Percentiles rank a stretch among this genome's conserved stretches.
These are phyloP conservation scores for Lepidopterella palustris DNA, from an alignment of 495 filamentous ascomycete genomes.

Conservation along the genomic window DNA sequence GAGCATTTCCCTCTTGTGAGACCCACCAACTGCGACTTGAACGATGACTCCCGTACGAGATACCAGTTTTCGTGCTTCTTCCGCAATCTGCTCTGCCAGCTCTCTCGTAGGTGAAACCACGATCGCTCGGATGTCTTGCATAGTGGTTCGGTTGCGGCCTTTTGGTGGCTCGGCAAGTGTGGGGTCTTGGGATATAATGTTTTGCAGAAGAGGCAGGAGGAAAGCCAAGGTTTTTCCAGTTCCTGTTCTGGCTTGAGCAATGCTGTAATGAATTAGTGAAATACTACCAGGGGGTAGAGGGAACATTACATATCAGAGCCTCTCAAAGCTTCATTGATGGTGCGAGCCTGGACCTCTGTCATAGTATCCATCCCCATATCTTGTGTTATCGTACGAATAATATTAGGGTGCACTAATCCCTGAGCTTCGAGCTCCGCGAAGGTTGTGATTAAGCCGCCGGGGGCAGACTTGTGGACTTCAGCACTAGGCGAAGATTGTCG, in stretches of 20 bases:
- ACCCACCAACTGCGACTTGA: constrained; percentile 86
- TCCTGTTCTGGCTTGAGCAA: constrained; percentile 44
- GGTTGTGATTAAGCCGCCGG: constrained; percentile 44
- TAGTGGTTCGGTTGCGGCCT: constrained; percentile 33
- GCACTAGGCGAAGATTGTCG: neutral
- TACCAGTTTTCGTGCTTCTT: constrained; percentile 69
- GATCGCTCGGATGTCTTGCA: constrained; percentile 74
- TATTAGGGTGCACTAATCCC: constrained; percentile 54
- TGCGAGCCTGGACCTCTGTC: constrained; percentile 86
- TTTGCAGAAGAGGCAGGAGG: constrained; percentile 38
- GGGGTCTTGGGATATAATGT: constrained; percentile 60
- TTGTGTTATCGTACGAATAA: constrained; percentile 63
- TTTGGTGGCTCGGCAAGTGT: constrained; percentile 36
- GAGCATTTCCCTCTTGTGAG: constrained; percentile 60
- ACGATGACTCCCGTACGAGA: constrained; percentile 61
- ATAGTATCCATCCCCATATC: constrained; percentile 75
- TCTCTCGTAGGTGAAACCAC: constrained; percentile 93
- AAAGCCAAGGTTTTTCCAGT: constrained; percentile 45
- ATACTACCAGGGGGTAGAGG: constrained; percentile 1
- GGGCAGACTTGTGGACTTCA: neutral
- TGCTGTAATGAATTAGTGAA: constrained; percentile 19
- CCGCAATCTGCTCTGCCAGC: constrained; percentile 88
- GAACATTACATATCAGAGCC: constrained; percentile 73
- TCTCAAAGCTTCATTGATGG: constrained; percentile 68
- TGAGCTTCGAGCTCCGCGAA: constrained; percentile 63